Evolutionary conservation across 139 green algal genomes (phyloP), one percentile per base, ranked within the genome.

Genomic region (Eudorina sp.): DNA sequence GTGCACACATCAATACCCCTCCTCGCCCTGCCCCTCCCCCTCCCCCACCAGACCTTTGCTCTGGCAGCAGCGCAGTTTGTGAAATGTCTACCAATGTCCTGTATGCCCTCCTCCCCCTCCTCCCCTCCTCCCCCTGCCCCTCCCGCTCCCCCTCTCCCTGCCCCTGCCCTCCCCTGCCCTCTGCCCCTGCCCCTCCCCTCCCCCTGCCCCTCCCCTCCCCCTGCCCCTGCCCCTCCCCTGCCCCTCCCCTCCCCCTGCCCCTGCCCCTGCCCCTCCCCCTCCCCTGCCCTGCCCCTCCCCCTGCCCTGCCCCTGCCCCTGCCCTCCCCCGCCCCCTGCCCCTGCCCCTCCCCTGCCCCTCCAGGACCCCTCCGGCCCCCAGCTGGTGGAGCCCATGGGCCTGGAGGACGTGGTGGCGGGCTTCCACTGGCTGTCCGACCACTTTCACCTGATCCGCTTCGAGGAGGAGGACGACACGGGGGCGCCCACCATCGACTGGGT

Each of bases 401-500:
- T 78, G 34, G 82, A 93, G 11, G 94, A 98, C 72, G 40, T 98
- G 58, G 66, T 94, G 34, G 69, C 90, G 34, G 97, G 92, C 14
- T 81, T 97, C 70, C 62, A 91, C 60, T 99, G 96, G 95, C 83
- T 99, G 38, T 92, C 97, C 53, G 89, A 96, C 21, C 90, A 95
- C 58, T 99, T 99, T 90, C 85, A 96, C 89, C 83, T 98, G 25
- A 96, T 99, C 69, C 89, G 95, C 31, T 94, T 92, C 41, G 89
- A 79, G 8, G 66, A 80, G 66, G 66, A 60, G 53, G 64, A 77
- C 84, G 29, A 75, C 27, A 64, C 51, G 2, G 84, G 69, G 69
- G 85, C 97, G 48, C 97, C 97, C 18, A 95, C 80, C 51, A 94
- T 99, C 31, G 97, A 99, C 74, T 99, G 96, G 96, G 93, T 99